These are phyloP conservation scores for Daucus carota DNA, from an alignment of 129 eudicot species.

Conservation along the genomic window DNA sequence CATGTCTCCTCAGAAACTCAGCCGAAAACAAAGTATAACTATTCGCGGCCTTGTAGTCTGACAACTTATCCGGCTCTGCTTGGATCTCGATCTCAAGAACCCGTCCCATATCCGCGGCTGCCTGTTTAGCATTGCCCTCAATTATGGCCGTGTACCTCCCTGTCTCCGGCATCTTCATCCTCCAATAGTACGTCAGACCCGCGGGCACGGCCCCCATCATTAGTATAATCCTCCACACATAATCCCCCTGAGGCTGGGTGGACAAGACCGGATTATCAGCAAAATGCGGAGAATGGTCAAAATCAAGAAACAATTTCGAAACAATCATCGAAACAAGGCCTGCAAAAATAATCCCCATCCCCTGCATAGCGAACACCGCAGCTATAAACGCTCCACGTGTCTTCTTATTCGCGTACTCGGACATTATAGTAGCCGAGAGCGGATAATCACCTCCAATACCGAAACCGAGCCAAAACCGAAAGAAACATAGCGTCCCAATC, in stretches of 20 bases:
- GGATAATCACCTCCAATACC: conserved; percentile 75
- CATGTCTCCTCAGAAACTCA: conserved; percentile 42
- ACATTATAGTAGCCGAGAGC: conserved; percentile 65
- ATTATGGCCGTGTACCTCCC: conserved; percentile 58
- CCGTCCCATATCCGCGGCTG: conserved; percentile 54
- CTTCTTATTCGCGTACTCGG: conserved; percentile 53
- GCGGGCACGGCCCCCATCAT: conserved; percentile 62
- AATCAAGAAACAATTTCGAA: conserved; percentile 19
- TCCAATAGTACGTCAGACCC: conserved; percentile 44
- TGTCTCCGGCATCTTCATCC: conserved; percentile 62
- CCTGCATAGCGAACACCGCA: conserved; percentile 65
- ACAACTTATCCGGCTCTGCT: conserved; percentile 37
- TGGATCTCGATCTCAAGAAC: conserved; percentile 47
- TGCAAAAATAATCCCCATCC: conserved; percentile 56
- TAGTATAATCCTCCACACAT: conserved; percentile 49
- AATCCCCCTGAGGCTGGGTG: conserved; percentile 37
- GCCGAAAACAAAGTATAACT: conserved; percentile 30
- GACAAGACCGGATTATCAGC: conserved; percentile 13
- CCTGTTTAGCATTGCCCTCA: conserved; percentile 51
- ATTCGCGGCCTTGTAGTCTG: conserved; percentile 32
- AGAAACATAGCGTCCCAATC: conserved; percentile 45
- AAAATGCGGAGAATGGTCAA: not conserved
- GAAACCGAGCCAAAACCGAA: conserved; percentile 61
- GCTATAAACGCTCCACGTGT: conserved; percentile 59
- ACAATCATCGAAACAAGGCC: conserved; percentile 48